Evolutionary conservation across 2,329 filamentous ascomycete species (phyloP).

Genomic region (Venturia pyrina): DNA sequence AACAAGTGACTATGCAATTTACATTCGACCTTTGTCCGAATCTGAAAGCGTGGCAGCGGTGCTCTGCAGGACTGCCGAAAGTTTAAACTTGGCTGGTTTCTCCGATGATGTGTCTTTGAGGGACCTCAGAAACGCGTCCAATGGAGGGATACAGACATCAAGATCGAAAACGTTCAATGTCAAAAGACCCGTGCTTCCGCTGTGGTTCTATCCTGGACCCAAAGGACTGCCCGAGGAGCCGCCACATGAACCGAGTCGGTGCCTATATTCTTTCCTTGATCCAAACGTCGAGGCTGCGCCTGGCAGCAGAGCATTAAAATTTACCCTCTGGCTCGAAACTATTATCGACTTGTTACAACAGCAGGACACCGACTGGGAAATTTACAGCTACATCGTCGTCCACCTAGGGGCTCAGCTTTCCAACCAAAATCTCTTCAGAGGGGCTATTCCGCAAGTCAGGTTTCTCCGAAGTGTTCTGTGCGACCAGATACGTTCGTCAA

Average conservation of each 20-base stretch:
- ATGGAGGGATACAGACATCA: neutral
- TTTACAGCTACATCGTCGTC: constrained; percentile 82
- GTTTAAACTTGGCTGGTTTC: constrained; percentile 34
- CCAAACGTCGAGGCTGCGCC: constrained; percentile 22
- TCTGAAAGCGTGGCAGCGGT: constrained; percentile 62
- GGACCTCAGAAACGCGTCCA: constrained; percentile 1
- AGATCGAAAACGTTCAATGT: constrained; percentile 7
- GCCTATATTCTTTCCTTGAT: constrained; percentile 40
- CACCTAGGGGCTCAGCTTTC: constrained; percentile 79
- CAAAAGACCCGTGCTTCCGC: constrained; percentile 18
- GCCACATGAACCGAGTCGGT: constrained; percentile 36
- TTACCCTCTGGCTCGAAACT: constrained; percentile 65
- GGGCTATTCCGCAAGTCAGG: constrained; percentile 63
- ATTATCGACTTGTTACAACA: constrained; percentile 60
- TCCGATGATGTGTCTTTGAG: constrained; percentile 27
- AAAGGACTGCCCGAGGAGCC: constrained; percentile 46
- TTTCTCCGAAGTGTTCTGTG: constrained; percentile 67
- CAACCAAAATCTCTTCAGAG: constrained; percentile 77
- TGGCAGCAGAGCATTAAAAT: constrained; percentile 30
- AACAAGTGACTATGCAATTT: constrained; percentile 69
- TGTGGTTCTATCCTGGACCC: constrained; percentile 49
- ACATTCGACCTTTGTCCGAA: constrained; percentile 60
- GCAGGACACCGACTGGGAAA: constrained; percentile 73
- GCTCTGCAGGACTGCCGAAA: constrained; percentile 54
- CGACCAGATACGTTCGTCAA: constrained; percentile 68